phyloP scores from a whole-genome alignment of 2,329 filamentous ascomycete species.

The Colletotrichum sp. region DNA sequence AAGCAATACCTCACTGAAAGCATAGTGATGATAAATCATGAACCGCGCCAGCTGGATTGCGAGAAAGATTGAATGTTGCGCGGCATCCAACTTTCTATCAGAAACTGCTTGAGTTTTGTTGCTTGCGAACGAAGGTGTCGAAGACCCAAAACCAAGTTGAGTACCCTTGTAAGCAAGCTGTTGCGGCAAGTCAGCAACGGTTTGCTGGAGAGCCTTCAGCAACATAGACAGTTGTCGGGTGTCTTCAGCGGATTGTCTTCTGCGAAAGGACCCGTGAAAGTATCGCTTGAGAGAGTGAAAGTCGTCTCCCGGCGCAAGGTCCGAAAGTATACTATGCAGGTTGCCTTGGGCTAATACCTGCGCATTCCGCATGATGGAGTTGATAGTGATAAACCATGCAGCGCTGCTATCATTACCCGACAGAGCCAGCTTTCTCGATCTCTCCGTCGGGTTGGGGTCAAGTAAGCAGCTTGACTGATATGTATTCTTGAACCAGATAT shows the following conservation, averaged over 20 bases:
- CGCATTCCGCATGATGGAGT: background rate
- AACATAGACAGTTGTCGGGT: background rate
- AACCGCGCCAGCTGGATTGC: background rate
- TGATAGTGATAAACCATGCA: background rate
- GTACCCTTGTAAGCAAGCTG: background rate
- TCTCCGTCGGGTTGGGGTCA: background rate
- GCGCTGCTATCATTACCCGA: background rate
- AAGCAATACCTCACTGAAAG: background rate
- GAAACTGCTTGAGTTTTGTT: fast-evolving
- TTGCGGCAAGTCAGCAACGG: background rate
- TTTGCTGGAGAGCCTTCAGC: background rate
- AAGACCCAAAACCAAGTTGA: background rate
- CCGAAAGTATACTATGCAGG: background rate
- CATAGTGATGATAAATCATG: background rate
- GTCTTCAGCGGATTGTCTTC: background rate
- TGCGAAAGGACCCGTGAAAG: background rate
- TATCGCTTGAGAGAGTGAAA: background rate
- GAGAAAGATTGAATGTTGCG: background rate
- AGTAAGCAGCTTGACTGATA: background rate
- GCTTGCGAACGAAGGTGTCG: fast-evolving
- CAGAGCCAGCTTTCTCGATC: background rate
- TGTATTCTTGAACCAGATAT: background rate
- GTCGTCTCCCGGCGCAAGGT: background rate
- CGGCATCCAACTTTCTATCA: background rate
- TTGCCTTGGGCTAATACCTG: background rate